phyloP scores from a whole-genome alignment of 352 stramenopile genomes.

The Pythium utonaiense region DNA sequence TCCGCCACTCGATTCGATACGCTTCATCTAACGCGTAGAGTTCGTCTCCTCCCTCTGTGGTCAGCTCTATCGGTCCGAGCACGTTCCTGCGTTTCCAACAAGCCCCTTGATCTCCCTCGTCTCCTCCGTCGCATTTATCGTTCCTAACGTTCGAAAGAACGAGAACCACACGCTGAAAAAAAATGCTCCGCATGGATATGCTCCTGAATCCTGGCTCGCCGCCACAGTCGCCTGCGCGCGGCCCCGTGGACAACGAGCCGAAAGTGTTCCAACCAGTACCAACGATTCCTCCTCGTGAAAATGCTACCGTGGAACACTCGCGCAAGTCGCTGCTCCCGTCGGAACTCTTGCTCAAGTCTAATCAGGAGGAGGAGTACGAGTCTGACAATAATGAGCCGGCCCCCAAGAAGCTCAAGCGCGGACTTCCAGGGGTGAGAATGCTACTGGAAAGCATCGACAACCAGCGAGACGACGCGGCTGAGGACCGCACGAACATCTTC shows the following conservation, averaged over 20 bases:
- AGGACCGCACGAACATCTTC: slow-evolving; percentile 15
- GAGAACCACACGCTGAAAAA: neutral
- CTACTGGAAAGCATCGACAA: slow-evolving; percentile 20
- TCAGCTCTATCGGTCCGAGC: neutral
- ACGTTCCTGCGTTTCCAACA: neutral
- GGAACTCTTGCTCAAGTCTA: neutral
- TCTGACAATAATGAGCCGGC: neutral
- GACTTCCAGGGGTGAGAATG: slow-evolving; percentile 13
- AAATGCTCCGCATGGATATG: slow-evolving; percentile 21
- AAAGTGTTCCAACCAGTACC: neutral
- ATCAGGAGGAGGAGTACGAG: neutral
- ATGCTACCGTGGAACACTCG: neutral
- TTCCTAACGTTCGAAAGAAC: neutral
- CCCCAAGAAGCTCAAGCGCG: slow-evolving; percentile 13
- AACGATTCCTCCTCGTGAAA: neutral
- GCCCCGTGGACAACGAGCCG: neutral
- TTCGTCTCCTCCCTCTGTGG: neutral
- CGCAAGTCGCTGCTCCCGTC: neutral
- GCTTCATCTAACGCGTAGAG: neutral
- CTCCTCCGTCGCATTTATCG: neutral
- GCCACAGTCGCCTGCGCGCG: slow-evolving; percentile 10
- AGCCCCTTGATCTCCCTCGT: neutral
- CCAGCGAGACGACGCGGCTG: slow-evolving; percentile 16
- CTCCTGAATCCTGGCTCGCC: slow-evolving; percentile 20
- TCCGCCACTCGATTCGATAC: slow-evolving; percentile 1